Evolutionary conservation across 768 basidiomycete species (phyloP).

Genomic region (Dacryopinax spathularia): DNA sequence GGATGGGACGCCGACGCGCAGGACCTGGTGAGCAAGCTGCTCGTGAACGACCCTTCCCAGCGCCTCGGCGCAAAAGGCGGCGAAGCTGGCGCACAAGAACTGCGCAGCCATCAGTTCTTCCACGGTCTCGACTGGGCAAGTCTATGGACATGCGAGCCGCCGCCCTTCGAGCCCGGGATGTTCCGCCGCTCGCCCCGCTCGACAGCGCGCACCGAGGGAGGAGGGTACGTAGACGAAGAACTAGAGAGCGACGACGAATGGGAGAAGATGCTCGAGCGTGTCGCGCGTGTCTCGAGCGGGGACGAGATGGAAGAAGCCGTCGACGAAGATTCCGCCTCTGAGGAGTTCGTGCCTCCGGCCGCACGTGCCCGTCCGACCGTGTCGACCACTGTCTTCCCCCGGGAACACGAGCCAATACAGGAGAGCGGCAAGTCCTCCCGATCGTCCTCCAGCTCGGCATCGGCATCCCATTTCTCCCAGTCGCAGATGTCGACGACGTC

Average conservation of each 20-base stretch:
- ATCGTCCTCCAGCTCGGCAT: too few species aligned
- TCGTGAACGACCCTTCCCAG: conserved; percentile 34
- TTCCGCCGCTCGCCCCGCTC: conserved; percentile 31
- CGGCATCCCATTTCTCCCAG: too few species aligned
- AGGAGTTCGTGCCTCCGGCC: neutral
- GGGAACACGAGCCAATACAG: too few species aligned
- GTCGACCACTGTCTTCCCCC: too few species aligned
- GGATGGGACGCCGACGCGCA: conserved; percentile 45
- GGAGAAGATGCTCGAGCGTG: neutral
- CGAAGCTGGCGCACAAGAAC: conserved; percentile 29
- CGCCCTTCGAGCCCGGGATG: conserved; percentile 40
- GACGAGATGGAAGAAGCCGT: conserved; percentile 16
- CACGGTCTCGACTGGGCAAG: conserved; percentile 41
- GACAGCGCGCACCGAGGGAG: conserved; percentile 19
- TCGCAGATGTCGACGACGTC: too few species aligned
- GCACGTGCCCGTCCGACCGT: neutral
- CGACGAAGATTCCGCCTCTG: conserved; percentile 16
- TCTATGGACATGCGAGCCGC: conserved; percentile 51
- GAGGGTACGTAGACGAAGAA: neutral
- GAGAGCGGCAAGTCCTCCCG: too few species aligned
- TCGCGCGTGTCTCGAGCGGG: conserved; percentile 6
- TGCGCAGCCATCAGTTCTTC: conserved; percentile 53
- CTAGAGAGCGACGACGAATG: conserved; percentile 3
- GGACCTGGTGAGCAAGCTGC: neutral
- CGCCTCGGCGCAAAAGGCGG: conserved; percentile 43